A percentile compares a stretch with the other conserved stretches of the same genome.
phyloP scores from a whole-genome alignment of 768 basidiomycete species.

The Tephrocybe sp. region DNA sequence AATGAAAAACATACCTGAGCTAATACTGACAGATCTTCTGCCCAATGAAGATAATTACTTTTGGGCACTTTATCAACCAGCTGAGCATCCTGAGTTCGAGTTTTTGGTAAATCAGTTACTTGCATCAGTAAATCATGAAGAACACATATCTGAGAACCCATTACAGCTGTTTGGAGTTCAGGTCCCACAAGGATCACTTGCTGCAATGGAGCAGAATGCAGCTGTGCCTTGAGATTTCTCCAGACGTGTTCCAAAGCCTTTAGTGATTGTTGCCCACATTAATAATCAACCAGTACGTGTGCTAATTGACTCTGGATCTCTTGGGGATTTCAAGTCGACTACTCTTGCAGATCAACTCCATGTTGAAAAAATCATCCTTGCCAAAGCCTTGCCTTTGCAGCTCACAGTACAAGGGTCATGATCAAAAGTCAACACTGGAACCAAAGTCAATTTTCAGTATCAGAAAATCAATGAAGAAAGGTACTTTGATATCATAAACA shows the following conservation, averaged over 20 bases:
- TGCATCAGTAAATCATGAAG: not conserved
- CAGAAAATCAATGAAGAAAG: slow-evolving; percentile 36
- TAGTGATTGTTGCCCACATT: slow-evolving; percentile 29
- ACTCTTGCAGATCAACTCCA: slow-evolving; percentile 35
- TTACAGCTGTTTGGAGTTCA: not conserved
- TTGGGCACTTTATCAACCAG: not conserved
- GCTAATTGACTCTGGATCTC: slow-evolving; percentile 26
- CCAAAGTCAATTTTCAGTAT: slow-evolving; percentile 28
- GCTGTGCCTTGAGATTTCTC: slow-evolving; percentile 15
- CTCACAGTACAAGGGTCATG: slow-evolving; percentile 41
- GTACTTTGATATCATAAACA: slow-evolving; percentile 36
- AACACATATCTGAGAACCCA: not conserved
- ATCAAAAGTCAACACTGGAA: slow-evolving; percentile 30
- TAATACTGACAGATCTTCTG: not conserved
- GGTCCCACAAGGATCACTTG: not conserved
- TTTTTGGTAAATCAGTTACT: not conserved
- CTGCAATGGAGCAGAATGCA: slow-evolving; percentile 24
- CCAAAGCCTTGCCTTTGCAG: slow-evolving; percentile 31
- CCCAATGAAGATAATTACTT: slow-evolving; percentile 7
- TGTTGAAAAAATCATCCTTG: slow-evolving; percentile 21
- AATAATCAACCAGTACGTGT: slow-evolving; percentile 33
- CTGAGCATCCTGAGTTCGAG: not conserved
- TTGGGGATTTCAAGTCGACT: slow-evolving; percentile 27
- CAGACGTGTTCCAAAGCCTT: slow-evolving; percentile 27
- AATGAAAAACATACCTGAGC: too few species aligned